phyloP scores from a whole-genome alignment of 768 basidiomycete genomes.

The Grammothele lineata region DNA sequence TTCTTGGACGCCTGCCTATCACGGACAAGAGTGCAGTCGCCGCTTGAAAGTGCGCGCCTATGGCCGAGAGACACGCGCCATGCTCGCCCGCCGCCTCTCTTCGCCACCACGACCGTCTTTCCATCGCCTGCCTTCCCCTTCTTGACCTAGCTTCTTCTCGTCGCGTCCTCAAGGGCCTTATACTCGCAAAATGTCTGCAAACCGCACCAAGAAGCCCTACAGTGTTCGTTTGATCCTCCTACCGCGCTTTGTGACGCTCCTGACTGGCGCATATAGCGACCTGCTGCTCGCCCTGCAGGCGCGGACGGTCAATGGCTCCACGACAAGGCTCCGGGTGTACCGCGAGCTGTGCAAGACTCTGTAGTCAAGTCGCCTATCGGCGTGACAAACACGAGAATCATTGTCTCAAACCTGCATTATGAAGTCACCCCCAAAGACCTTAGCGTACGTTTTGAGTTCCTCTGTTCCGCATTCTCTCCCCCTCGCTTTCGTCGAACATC shows the following conservation, averaged over 20 bases:
- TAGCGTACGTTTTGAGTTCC: constrained; percentile 51
- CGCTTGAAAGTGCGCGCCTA: too few relatives aligned
- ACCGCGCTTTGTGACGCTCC: neutral
- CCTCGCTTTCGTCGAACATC: neutral
- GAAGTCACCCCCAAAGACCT: constrained; percentile 88
- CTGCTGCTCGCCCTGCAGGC: constrained; percentile 40
- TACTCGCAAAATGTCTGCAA: neutral
- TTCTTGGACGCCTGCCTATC: too few relatives aligned
- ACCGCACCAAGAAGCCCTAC: constrained; percentile 25
- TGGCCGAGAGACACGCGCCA: too few relatives aligned
- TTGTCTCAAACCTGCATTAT: constrained; percentile 88
- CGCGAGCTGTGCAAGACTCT: constrained; percentile 24
- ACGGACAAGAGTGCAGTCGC: too few relatives aligned
- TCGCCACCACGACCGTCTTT: too few relatives aligned
- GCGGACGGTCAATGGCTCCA: constrained; percentile 71
- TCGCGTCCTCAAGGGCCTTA: neutral
- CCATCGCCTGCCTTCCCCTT: constrained; percentile 2
- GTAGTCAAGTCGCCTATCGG: constrained; percentile 20
- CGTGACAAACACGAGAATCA: constrained; percentile 50
- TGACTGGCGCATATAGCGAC: constrained; percentile 44
- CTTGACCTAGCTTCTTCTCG: neutral
- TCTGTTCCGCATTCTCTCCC: constrained; percentile 1
- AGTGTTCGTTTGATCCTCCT: constrained; percentile 11
- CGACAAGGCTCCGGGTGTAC: constrained; percentile 60
- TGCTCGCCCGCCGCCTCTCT: too few relatives aligned